phyloP scores from a whole-genome alignment of 768 basidiomycete genomes.

The Cubamyces sp. region DNA sequence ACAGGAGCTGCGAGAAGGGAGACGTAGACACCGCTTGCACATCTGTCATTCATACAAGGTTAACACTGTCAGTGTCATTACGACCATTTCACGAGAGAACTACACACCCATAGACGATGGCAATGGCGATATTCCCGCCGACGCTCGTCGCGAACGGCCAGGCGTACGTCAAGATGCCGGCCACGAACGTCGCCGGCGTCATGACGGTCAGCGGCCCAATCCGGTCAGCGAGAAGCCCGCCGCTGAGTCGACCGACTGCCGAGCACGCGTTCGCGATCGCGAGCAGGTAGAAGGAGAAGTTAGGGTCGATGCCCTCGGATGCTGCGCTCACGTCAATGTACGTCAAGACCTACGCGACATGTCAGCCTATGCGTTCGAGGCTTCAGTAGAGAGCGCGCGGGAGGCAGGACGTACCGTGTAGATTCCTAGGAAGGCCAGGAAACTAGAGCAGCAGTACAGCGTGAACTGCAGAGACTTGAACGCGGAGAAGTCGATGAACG shows the following conservation, averaged over 20 bases:
- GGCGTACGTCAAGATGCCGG: conserved; percentile 61
- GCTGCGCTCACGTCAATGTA: conserved; percentile 66
- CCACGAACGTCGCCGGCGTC: conserved; percentile 59
- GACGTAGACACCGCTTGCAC: conserved; percentile 65
- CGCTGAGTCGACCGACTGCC: conserved; percentile 59
- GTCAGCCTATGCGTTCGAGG: too few relatives aligned
- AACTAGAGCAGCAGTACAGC: conserved; percentile 59
- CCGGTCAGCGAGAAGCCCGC: conserved; percentile 58
- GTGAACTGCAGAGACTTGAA: conserved; percentile 58
- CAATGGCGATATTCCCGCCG: conserved; percentile 52
- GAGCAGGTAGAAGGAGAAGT: conserved; percentile 66
- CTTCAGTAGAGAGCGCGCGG: too few relatives aligned
- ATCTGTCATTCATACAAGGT: conserved; percentile 38
- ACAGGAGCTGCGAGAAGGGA: conserved; percentile 59
- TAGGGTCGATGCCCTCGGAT: conserved; percentile 47
- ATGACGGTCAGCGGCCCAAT: conserved; percentile 73
- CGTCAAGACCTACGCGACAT: conserved; percentile 52
- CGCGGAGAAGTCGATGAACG: conserved; percentile 62
- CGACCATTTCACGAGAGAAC: too few relatives aligned
- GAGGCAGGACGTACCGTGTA: conserved; percentile 53
- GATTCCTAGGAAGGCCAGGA: conserved; percentile 65
- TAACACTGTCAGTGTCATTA: neutral
- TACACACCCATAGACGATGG: conserved; percentile 66
- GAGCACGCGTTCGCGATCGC: conserved; percentile 72
- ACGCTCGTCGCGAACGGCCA: conserved; percentile 68